A percentile compares a stretch with the other conserved stretches of the same genome.
Conservation (phyloP, 2,329 filamentous ascomycete species). For the Colletotrichum eremochloae region DNA sequence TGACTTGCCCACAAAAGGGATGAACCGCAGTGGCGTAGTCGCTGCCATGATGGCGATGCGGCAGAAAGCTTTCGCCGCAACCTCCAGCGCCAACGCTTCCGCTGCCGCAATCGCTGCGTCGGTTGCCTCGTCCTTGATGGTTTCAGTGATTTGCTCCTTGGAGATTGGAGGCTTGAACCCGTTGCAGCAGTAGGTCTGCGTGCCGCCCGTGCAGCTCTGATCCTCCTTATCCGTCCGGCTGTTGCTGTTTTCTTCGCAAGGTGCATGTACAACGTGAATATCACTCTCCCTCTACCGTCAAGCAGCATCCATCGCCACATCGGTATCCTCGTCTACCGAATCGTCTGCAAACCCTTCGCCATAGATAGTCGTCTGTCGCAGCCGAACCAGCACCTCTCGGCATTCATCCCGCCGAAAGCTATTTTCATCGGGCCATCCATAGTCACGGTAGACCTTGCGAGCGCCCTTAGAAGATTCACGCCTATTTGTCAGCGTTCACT, state of each 20-base stretch:
- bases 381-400: not conserved
- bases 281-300: constrained; percentile 9
- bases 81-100: not conserved
- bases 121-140: not conserved
- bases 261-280: not conserved
- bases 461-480: not conserved
- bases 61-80: constrained; percentile 1
- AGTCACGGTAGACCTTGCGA: constrained; percentile 8
- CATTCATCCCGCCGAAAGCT: constrained; percentile 9
- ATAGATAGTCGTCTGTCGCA: constrained; percentile 8
- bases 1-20: not conserved
- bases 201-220: not conserved
- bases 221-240: not conserved
- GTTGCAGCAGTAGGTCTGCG: not conserved
- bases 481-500: not conserved
- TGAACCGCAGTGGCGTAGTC: not conserved
- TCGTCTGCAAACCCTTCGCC: constrained; percentile 5
- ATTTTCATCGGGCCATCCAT: constrained; percentile 11
- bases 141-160: not conserved
- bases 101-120: not conserved
- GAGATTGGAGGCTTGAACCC: constrained; percentile 1
- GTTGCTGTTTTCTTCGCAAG: not conserved
- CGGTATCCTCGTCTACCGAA: constrained; percentile 2
- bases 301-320: constrained; percentile 5
- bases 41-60: not conserved